Percentiles rank a stretch among this genome's conserved stretches.
phyloP scores from a whole-genome alignment of 441 rosid genomes.

The Kokia cookei region DNA sequence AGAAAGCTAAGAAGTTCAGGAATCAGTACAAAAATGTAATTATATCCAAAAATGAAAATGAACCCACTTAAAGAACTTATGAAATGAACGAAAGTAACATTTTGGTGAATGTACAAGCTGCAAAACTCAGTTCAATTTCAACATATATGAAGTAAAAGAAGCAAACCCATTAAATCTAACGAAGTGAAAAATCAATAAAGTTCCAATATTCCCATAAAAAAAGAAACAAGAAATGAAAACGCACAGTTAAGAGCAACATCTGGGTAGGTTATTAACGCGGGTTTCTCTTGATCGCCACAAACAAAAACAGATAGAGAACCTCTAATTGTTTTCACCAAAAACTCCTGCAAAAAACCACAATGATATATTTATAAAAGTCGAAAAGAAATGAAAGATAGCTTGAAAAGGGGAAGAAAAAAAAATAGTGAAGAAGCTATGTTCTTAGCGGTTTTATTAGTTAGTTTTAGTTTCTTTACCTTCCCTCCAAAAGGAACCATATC shows the following conservation, averaged over 20 bases:
- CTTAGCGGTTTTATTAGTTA: slow-evolving; percentile 10
- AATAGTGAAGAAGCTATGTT: not conserved
- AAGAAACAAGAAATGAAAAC: slow-evolving; percentile 9
- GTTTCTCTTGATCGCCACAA: slow-evolving; percentile 76
- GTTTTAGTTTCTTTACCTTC: slow-evolving; percentile 33
- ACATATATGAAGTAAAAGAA: not conserved
- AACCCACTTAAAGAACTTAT: not conserved
- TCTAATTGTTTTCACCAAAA: slow-evolving; percentile 63
- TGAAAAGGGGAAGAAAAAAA: not conserved
- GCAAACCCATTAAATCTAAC: slow-evolving; percentile 5
- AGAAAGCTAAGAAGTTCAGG: not conserved
- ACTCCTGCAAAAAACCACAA: slow-evolving; percentile 37
- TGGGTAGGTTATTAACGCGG: slow-evolving; percentile 78
- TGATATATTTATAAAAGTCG: not conserved
- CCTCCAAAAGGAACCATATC: slow-evolving; percentile 59
- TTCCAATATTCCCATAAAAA: not conserved
- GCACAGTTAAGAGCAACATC: slow-evolving; percentile 86
- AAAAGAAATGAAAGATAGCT: not conserved
- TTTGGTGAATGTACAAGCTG: too few relatives aligned
- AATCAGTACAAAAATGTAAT: not conserved
- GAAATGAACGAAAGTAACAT: not conserved
- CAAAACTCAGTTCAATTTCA: not conserved
- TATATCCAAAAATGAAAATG: not conserved
- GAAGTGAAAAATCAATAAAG: not conserved
- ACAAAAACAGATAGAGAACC: slow-evolving; percentile 70